These are phyloP conservation scores for Podospora australis DNA, from an alignment of 495 filamentous ascomycete genomes.

Conservation along the genomic window DNA sequence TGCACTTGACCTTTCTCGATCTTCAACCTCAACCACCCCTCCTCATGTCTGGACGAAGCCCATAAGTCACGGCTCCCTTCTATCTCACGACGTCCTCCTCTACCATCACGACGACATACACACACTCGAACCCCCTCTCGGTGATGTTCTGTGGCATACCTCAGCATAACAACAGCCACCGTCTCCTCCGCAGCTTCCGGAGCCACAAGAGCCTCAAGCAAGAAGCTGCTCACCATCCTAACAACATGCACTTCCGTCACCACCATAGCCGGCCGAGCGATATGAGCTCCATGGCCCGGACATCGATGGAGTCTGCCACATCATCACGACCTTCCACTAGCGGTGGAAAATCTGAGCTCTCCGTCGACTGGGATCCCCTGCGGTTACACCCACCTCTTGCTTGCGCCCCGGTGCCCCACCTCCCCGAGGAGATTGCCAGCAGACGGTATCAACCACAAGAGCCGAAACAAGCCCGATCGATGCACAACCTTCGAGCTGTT, in stretches of 20 bases:
- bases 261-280: constrained; percentile 20
- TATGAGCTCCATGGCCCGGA: constrained; percentile 21
- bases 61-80: neutral
- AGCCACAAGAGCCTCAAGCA: constrained; percentile 22
- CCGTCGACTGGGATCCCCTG: constrained; percentile 31
- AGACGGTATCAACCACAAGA: constrained; percentile 14
- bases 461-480: constrained; percentile 19
- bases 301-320: constrained; percentile 20
- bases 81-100: neutral
- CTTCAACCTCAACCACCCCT: neutral
- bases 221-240: neutral
- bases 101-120: neutral
- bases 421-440: constrained; percentile 5
- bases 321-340: constrained; percentile 18
- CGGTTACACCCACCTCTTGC: constrained; percentile 24
- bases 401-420: constrained; percentile 9
- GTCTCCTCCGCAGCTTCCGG: constrained; percentile 28
- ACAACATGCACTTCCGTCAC: constrained; percentile 11
- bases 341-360: constrained; percentile 17
- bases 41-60: neutral
- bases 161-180: constrained; percentile 12
- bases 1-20: neutral
- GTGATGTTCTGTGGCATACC: constrained; percentile 23
- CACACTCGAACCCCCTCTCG: neutral
- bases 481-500: constrained; percentile 6